A percentile compares a stretch with the other conserved stretches of the same genome.
phyloP scores from a whole-genome alignment of 179 eudicot genomes.

The Pouteria campechiana region DNA sequence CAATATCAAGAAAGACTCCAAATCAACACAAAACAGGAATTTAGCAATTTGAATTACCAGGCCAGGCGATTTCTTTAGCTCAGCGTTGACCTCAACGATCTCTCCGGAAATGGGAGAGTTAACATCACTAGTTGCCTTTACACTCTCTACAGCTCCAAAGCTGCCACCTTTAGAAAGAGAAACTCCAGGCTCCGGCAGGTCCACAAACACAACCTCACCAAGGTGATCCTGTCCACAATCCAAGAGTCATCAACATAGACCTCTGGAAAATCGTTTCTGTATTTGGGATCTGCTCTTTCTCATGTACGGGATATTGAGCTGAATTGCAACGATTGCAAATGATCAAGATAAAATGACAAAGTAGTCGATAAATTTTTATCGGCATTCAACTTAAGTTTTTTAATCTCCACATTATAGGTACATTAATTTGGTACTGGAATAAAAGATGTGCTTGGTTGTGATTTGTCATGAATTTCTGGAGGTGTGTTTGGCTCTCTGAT shows the following conservation, averaged over 20 bases:
- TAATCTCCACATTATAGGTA: too few relatives aligned
- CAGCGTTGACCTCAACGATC: slow-evolving; percentile 65
- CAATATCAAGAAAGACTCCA: too few relatives aligned
- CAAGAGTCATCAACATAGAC: not conserved
- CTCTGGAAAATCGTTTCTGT: not conserved
- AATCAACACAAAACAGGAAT: not conserved
- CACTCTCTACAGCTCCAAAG: slow-evolving; percentile 95
- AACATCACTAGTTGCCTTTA: slow-evolving; percentile 89
- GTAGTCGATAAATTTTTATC: too few relatives aligned
- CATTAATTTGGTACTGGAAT: too few relatives aligned
- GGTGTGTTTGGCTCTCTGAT: too few relatives aligned
- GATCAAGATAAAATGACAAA: too few relatives aligned
- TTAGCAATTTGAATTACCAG: slow-evolving; percentile 32
- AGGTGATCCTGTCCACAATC: slow-evolving; percentile 53
- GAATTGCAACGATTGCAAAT: too few relatives aligned
- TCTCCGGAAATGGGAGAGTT: slow-evolving; percentile 91
- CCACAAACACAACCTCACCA: slow-evolving; percentile 96
- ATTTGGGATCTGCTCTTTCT: too few relatives aligned
- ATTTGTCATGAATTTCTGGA: too few relatives aligned
- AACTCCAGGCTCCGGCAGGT: slow-evolving; percentile 60
- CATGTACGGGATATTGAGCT: too few relatives aligned
- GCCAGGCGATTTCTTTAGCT: slow-evolving; percentile 81
- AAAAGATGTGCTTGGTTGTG: too few relatives aligned
- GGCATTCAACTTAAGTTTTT: too few relatives aligned
- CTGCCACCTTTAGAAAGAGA: slow-evolving; percentile 34